A percentile compares a stretch with the other conserved stretches of the same genome.
These are phyloP conservation scores for Cornus florida DNA, from an alignment of 148 eudicot genomes.

Conservation along the genomic window DNA sequence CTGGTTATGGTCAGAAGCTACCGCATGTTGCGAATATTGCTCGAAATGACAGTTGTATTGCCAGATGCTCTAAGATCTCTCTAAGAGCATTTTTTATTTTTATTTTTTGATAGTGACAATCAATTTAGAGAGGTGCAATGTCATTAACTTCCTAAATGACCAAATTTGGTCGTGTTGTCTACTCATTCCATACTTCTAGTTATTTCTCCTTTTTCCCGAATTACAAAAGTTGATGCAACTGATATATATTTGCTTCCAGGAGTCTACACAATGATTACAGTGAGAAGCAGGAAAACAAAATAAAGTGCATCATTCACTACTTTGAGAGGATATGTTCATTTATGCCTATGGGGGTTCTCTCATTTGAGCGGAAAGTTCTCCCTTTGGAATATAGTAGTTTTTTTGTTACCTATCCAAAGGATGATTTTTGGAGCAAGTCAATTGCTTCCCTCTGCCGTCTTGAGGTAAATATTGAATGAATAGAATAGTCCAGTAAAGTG, in stretches of 20 bases:
- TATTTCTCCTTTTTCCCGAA: neutral
- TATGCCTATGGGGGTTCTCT: slow-evolving; percentile 67
- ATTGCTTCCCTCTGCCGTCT: slow-evolving; percentile 56
- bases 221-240: slow-evolving; percentile 3
- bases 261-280: slow-evolving; percentile 55
- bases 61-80: neutral
- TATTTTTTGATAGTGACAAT: neutral
- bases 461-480: slow-evolving; percentile 48
- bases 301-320: slow-evolving; percentile 83
- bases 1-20: neutral
- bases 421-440: slow-evolving; percentile 71
- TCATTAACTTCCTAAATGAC: neutral
- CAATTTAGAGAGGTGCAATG: neutral
- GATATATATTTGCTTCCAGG: slow-evolving; percentile 42
- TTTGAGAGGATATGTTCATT: slow-evolving; percentile 73
- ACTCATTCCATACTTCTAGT: neutral
- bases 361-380: slow-evolving; percentile 92
- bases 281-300: slow-evolving; percentile 67
- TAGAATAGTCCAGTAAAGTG: neutral
- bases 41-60: neutral
- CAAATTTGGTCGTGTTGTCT: neutral
- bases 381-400: slow-evolving; percentile 35
- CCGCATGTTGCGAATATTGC: neutral
- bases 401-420: slow-evolving; percentile 46
- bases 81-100: neutral